These are phyloP conservation scores for Euphorbia lathyris DNA, from an alignment of 345 rosid genomes.

Conservation along the genomic window DNA sequence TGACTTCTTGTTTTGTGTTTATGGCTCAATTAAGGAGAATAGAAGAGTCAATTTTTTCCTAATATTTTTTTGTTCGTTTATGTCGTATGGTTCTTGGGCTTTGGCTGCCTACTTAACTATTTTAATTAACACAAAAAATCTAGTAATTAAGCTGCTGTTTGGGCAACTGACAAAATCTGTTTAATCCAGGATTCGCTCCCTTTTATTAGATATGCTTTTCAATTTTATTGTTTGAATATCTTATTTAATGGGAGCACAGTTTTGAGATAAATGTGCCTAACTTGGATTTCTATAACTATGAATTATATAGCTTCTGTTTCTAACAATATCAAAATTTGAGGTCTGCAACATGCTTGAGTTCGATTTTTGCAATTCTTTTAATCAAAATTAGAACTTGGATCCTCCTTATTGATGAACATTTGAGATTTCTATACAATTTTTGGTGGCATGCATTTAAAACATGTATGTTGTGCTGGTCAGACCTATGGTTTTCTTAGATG, in stretches of 20 bases:
- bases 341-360: neutral
- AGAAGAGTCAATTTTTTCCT: no score
- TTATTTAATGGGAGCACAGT: neutral
- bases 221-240: neutral
- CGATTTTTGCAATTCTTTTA: neutral
- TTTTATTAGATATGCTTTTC: neutral
- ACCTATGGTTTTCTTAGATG: neutral
- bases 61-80: neutral
- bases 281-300: neutral
- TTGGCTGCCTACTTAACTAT: neutral
- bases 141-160: neutral
- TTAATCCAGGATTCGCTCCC: neutral
- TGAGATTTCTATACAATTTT: neutral
- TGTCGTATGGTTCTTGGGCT: conserved; percentile 3
- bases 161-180: no score
- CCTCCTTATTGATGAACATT: neutral
- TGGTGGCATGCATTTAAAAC: neutral
- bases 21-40: neutral
- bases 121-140: neutral
- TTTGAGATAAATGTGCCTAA: neutral
- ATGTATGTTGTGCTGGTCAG: no score
- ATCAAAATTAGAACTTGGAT: neutral
- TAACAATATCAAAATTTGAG: neutral
- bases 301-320: neutral
- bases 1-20: neutral